Evolutionary conservation across 2,329 filamentous ascomycete species (phyloP).

Genomic region (Colletotrichum sp.): DNA sequence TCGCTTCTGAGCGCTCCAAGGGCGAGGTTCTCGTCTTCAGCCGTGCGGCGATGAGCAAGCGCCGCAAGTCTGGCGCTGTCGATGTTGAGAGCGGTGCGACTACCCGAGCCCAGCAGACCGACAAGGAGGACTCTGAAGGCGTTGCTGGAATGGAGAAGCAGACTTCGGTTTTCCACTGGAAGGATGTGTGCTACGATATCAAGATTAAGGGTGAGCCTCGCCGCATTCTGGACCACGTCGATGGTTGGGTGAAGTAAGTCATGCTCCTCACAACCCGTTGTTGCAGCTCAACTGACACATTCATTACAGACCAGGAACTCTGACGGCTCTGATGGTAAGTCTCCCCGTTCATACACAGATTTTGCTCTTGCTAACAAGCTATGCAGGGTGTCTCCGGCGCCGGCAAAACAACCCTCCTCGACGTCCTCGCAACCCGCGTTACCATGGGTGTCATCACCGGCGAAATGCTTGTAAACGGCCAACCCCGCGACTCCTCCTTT

Average conservation of each 20-base stretch:
- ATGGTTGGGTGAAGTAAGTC: constrained; percentile 66
- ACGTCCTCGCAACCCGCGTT: constrained; percentile 75
- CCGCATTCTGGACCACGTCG: constrained; percentile 72
- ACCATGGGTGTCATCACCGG: constrained; percentile 77
- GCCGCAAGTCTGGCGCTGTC: constrained; percentile 25
- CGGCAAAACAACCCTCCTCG: constrained; percentile 77
- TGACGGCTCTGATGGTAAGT: constrained; percentile 70
- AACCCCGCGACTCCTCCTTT: constrained; percentile 68
- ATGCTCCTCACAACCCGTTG: not conserved
- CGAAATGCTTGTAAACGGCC: constrained; percentile 73
- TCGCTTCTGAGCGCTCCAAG: constrained; percentile 8
- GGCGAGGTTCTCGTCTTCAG: constrained; percentile 14
- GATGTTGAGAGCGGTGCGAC: not conserved
- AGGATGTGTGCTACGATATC: constrained; percentile 76
- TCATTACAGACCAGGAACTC: constrained; percentile 66
- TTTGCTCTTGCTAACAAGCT: constrained; percentile 32
- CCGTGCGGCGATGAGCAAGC: not conserved
- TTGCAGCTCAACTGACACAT: not conserved
- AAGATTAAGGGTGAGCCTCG: constrained; percentile 70
- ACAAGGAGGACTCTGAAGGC: not conserved
- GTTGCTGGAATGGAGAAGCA: constrained; percentile 41
- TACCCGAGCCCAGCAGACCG: not conserved
- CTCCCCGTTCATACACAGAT: constrained; percentile 39
- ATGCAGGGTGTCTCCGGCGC: constrained; percentile 66
- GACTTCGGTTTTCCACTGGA: constrained; percentile 75